A percentile compares a stretch with the other conserved stretches of the same genome.
These are phyloP conservation scores for Schwanniomyces yamadae DNA, from an alignment of 805 yeast species.

Conservation along the genomic window DNA sequence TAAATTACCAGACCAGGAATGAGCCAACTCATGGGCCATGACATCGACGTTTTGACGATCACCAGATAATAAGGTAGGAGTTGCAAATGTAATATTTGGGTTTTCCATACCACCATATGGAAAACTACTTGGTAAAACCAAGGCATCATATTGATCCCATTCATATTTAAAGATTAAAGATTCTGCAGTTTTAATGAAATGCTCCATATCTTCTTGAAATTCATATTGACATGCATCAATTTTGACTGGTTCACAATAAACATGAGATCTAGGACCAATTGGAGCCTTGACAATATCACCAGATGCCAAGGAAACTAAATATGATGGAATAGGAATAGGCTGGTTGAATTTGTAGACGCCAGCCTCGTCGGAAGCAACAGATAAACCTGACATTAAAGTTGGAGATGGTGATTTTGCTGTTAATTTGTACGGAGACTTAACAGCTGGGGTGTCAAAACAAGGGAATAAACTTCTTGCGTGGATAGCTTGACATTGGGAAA, in stretches of 20 bases:
- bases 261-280: constrained; percentile 85
- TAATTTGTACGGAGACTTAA: constrained; percentile 65
- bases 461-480: constrained; percentile 89
- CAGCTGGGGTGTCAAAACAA: constrained; percentile 86
- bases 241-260: constrained; percentile 73
- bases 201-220: constrained; percentile 77
- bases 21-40: constrained; percentile 90
- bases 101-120: constrained; percentile 97
- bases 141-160: constrained; percentile 80
- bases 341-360: constrained; percentile 49
- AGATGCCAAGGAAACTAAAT: constrained; percentile 79
- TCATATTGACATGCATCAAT: constrained; percentile 72
- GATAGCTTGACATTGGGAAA: constrained; percentile 89
- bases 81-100: constrained; percentile 86
- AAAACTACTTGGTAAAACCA: constrained; percentile 72
- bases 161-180: constrained; percentile 72
- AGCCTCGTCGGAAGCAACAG: constrained; percentile 20
- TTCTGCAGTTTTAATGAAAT: constrained; percentile 77
- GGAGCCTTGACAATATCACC: constrained; percentile 68
- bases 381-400: constrained; percentile 72
- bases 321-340: constrained; percentile 81
- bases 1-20: constrained; percentile 89
- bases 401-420: constrained; percentile 62
- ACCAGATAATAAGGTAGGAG: constrained; percentile 83
- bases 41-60: constrained; percentile 86